phyloP scores from a whole-genome alignment of 306 rosid genomes.

The Rosa multiflora region DNA sequence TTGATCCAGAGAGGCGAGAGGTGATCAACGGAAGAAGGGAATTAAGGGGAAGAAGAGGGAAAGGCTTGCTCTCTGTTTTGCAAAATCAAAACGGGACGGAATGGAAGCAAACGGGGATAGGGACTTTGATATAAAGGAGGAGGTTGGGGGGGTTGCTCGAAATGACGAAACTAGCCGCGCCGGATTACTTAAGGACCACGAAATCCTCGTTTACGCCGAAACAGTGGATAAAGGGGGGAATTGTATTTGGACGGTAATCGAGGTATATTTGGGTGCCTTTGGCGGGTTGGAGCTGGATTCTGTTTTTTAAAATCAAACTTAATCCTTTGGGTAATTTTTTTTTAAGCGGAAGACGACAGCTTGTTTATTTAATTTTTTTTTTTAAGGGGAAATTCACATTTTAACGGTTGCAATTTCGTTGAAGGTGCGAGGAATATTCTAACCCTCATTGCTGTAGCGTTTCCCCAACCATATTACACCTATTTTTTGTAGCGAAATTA shows the following conservation, averaged over 20 bases:
- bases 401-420: neutral
- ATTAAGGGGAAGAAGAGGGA: neutral
- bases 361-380: neutral
- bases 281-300: neutral
- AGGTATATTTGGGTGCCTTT: neutral
- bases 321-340: neutral
- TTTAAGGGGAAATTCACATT: no score
- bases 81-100: constrained; percentile 16
- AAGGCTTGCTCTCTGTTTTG: neutral
- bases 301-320: neutral
- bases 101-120: constrained; percentile 6
- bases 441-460: neutral
- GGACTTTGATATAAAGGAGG: constrained; percentile 13
- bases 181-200: constrained; percentile 5
- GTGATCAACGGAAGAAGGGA: neutral
- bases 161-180: constrained; percentile 35
- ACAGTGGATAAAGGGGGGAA: constrained; percentile 28
- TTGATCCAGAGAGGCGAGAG: constrained; percentile 1
- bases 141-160: accelerated
- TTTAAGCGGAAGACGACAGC: neutral
- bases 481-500: neutral
- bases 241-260: constrained; percentile 20
- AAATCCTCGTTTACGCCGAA: constrained; percentile 19
- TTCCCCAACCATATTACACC: neutral
- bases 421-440: neutral